phyloP scores from a whole-genome alignment of 495 filamentous ascomycete species.

The Articulospora tetracladia region DNA sequence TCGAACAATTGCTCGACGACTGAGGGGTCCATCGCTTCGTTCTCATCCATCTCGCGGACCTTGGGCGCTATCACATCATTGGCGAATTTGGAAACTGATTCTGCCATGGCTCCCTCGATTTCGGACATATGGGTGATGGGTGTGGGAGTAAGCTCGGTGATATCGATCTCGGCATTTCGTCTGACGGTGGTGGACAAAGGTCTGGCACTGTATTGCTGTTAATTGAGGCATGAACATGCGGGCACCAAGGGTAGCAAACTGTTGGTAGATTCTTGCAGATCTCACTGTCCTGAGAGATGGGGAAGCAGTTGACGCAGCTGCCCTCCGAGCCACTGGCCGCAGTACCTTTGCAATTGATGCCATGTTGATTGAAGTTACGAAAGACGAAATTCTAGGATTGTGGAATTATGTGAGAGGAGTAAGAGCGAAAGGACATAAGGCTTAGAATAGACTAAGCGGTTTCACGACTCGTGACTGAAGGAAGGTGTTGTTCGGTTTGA shows the following conservation, averaged over 20 bases:
- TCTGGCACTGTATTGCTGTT: conserved; percentile 43
- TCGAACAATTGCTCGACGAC: conserved; percentile 93
- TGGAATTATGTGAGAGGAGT: background rate
- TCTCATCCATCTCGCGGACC: conserved; percentile 96
- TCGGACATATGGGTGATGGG: conserved; percentile 93
- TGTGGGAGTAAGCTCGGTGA: conserved; percentile 74
- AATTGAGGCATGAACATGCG: conserved; percentile 6
- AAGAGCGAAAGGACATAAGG: background rate
- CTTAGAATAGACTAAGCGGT: conserved; percentile 6
- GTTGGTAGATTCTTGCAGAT: conserved; percentile 34
- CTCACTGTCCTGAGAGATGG: conserved; percentile 39
- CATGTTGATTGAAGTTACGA: conserved; percentile 40
- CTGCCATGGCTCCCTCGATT: conserved; percentile 82
- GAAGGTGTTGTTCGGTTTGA: conserved; percentile 1
- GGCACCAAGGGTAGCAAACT: conserved; percentile 34
- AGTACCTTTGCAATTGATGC: conserved; percentile 64
- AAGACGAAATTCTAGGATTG: background rate
- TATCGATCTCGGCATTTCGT: conserved; percentile 53
- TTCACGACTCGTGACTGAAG: conserved; percentile 11
- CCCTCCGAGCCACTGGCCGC: conserved; percentile 56
- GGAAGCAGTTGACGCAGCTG: conserved; percentile 37
- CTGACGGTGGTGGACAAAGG: conserved; percentile 67
- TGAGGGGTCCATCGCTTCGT: conserved; percentile 84
- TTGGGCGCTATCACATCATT: conserved; percentile 84
- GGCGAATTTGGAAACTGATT: conserved; percentile 88